These are phyloP conservation scores for Chlorophyllum brunneum DNA, from an alignment of 768 basidiomycete genomes.

Conservation along the genomic window DNA sequence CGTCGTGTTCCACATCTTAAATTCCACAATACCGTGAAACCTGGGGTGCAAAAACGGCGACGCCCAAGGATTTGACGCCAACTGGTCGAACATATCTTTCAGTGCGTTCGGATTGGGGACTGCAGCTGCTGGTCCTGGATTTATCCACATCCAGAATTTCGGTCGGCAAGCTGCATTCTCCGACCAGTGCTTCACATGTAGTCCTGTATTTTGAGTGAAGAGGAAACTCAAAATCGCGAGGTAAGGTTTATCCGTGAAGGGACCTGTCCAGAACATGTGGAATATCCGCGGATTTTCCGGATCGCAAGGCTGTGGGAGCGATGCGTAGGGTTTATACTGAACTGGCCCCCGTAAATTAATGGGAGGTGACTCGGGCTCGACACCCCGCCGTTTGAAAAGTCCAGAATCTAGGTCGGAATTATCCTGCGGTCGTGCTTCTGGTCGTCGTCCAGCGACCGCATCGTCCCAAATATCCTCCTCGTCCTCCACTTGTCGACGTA, in stretches of 20 bases:
- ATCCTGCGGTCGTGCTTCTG: slow-evolving; percentile 9
- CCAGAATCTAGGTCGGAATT: slow-evolving; percentile 47
- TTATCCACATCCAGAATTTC: slow-evolving; percentile 98
- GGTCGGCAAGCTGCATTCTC: slow-evolving; percentile 71
- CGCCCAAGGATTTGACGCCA: slow-evolving; percentile 89
- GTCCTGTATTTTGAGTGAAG: slow-evolving; percentile 90
- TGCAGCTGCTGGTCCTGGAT: slow-evolving; percentile 92
- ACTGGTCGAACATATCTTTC: slow-evolving; percentile 76
- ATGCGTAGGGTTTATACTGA: slow-evolving; percentile 53
- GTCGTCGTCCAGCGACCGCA: neutral
- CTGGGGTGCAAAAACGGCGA: slow-evolving; percentile 91
- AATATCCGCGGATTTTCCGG: slow-evolving; percentile 83
- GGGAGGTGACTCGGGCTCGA: slow-evolving; percentile 57
- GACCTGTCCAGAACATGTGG: slow-evolving; percentile 99
- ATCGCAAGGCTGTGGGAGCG: slow-evolving; percentile 67
- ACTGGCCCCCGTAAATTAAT: slow-evolving; percentile 46
- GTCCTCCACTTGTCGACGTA: slow-evolving; percentile 18
- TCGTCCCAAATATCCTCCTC: slow-evolving; percentile 37
- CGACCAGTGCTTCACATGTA: slow-evolving; percentile 57
- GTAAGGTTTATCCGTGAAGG: slow-evolving; percentile 99
- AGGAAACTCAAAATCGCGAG: slow-evolving; percentile 91
- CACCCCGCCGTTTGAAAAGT: slow-evolving; percentile 54
- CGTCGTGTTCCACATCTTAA: slow-evolving; percentile 98
- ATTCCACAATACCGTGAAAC: slow-evolving; percentile 89
- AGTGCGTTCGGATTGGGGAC: slow-evolving; percentile 81